phyloP scores from a whole-genome alignment of 2,329 filamentous ascomycete species.

The Fusarium oxysporum region DNA sequence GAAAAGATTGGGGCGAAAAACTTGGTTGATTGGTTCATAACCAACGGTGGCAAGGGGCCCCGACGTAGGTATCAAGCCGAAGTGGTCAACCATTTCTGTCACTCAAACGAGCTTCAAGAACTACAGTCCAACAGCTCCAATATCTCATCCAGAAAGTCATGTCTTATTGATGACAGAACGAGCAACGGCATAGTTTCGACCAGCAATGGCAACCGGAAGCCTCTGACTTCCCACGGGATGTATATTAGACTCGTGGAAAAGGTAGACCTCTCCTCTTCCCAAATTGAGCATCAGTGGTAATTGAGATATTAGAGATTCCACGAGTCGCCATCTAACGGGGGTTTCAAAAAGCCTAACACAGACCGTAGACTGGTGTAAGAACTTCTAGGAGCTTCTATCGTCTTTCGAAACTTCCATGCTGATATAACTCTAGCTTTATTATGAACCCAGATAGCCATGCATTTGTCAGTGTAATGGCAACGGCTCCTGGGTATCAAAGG shows the following conservation, averaged over 20 bases:
- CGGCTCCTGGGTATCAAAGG: fast-evolving
- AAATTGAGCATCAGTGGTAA: not conserved
- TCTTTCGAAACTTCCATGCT: fast-evolving
- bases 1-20: fast-evolving
- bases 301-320: not conserved
- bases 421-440: not conserved
- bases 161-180: not conserved
- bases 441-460: not conserved
- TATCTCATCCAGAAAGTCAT: fast-evolving
- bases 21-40: not conserved
- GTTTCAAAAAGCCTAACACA: fast-evolving
- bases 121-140: fast-evolving
- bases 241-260: not conserved
- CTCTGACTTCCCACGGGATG: not conserved
- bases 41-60: not conserved
- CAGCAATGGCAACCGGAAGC: fast-evolving
- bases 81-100: not conserved
- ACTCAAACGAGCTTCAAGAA: not conserved
- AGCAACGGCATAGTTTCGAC: fast-evolving
- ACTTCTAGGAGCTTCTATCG: fast-evolving
- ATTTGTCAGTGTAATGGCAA: fast-evolving
- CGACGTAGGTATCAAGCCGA: not conserved
- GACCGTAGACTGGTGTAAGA: not conserved
- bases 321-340: fast-evolving
- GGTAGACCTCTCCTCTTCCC: not conserved